phyloP scores from a whole-genome alignment of 2,329 filamentous ascomycete species.

The Aspergillus spinulosporus region DNA sequence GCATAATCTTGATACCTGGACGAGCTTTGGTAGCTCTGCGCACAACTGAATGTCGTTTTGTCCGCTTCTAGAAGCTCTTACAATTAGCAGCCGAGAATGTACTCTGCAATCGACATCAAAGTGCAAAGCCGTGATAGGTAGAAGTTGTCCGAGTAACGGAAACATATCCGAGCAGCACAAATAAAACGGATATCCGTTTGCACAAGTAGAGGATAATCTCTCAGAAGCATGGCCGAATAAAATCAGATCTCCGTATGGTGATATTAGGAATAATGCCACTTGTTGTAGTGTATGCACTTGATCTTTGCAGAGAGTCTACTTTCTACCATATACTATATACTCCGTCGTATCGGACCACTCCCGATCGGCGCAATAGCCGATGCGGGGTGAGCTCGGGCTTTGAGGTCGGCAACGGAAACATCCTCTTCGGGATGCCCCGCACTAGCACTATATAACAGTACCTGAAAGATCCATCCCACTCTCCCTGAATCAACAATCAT shows the following conservation, averaged over 20 bases:
- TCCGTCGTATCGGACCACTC: neutral
- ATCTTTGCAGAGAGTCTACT: neutral
- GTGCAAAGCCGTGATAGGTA: too few species aligned
- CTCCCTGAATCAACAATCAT: neutral
- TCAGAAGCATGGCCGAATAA: neutral
- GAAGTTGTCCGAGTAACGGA: neutral
- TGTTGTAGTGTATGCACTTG: neutral
- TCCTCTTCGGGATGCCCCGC: conserved; percentile 8
- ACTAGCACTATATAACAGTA: neutral
- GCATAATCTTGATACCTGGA: too few species aligned
- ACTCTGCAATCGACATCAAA: too few species aligned
- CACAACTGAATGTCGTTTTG: too few species aligned
- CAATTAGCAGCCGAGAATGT: too few species aligned
- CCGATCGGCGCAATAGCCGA: conserved; percentile 14
- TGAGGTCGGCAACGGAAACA: conserved; percentile 14
- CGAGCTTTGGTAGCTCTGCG: too few species aligned
- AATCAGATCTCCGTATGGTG: neutral
- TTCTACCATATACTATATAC: neutral
- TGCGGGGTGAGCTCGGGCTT: conserved; percentile 9
- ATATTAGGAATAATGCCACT: neutral
- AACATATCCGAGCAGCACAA: neutral
- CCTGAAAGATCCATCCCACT: neutral
- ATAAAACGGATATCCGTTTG: neutral
- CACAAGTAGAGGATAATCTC: neutral
- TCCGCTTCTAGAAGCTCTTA: too few species aligned